Conservation (phyloP, 1,139 yeast genomes). For the Suhomyces yuchorum region DNA sequence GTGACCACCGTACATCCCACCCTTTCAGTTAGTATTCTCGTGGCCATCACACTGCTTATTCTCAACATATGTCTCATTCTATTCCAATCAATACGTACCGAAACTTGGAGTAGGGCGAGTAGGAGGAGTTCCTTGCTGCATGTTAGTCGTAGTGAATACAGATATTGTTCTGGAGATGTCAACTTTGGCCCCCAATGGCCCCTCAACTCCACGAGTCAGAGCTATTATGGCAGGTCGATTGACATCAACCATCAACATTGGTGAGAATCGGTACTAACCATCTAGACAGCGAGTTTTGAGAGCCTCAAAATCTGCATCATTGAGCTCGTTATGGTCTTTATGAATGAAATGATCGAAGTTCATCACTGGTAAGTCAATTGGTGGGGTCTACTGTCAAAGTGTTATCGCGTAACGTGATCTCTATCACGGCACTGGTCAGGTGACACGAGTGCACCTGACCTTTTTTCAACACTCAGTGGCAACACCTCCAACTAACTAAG, state of each 20-base stretch:
- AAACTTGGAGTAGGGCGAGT: slow-evolving; percentile 83
- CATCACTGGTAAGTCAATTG: no score
- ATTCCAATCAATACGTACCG: slow-evolving; percentile 35
- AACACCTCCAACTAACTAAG: slow-evolving; percentile 6
- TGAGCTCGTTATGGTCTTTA: slow-evolving; percentile 23
- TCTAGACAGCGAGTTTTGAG: slow-evolving; percentile 31
- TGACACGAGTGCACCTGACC: slow-evolving; percentile 4
- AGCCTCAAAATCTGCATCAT: slow-evolving; percentile 28
- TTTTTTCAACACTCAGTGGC: slow-evolving; percentile 15
- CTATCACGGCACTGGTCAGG: slow-evolving; percentile 1
- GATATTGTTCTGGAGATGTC: no score
- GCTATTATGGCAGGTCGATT: no score
- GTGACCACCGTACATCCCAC: slow-evolving; percentile 82
- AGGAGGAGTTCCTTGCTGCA: slow-evolving; percentile 56
- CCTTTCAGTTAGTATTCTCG: slow-evolving; percentile 36
- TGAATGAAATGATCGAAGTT: slow-evolving; percentile 6
- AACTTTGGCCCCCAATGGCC: no score
- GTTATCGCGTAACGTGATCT: background rate
- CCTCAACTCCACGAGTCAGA: no score
- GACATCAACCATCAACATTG: no score
- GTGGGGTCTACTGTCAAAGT: background rate
- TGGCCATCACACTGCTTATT: background rate
- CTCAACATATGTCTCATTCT: no score
- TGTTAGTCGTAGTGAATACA: slow-evolving; percentile 6
- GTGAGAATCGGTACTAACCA: slow-evolving; percentile 31